A percentile compares a stretch with the other conserved stretches of the same genome.
phyloP scores from a whole-genome alignment of 148 eudicot species.

The Salicornia ramosissima region DNA sequence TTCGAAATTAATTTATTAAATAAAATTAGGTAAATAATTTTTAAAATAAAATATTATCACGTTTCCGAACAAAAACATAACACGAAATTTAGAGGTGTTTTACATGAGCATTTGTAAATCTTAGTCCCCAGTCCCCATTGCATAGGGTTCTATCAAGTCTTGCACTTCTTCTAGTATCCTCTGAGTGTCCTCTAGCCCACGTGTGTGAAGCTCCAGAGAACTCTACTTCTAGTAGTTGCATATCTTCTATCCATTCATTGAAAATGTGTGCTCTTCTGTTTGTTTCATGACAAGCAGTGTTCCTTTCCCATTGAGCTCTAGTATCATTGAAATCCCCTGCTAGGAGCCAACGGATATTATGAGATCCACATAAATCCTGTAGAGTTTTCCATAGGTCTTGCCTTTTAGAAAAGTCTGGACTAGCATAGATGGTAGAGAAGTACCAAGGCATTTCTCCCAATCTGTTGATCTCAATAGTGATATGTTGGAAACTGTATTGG shows the following conservation, averaged over 20 bases:
- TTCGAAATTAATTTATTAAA: no score
- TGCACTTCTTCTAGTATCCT: background rate
- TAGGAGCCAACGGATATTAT: no score
- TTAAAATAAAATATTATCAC: background rate
- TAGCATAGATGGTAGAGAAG: background rate
- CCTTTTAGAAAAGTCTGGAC: background rate
- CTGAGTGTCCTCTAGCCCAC: background rate
- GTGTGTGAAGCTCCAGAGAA: background rate
- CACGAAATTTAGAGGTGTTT: background rate
- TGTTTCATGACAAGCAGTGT: background rate
- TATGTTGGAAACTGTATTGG: no score
- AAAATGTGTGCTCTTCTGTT: background rate
- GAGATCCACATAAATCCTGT: no score
- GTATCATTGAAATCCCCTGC: background rate
- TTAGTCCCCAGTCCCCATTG: background rate
- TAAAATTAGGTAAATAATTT: no score
- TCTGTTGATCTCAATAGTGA: background rate
- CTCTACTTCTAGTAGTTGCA: background rate
- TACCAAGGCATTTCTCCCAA: background rate
- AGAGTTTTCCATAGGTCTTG: no score
- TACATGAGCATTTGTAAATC: background rate
- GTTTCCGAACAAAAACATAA: no score
- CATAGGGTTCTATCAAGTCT: background rate
- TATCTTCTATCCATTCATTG: background rate
- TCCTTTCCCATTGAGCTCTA: background rate